Percentiles rank a stretch among this genome's conserved stretches.
Evolutionary conservation across 495 filamentous ascomycete genomes (phyloP).

Genomic region (Amorphotheca resinae): DNA sequence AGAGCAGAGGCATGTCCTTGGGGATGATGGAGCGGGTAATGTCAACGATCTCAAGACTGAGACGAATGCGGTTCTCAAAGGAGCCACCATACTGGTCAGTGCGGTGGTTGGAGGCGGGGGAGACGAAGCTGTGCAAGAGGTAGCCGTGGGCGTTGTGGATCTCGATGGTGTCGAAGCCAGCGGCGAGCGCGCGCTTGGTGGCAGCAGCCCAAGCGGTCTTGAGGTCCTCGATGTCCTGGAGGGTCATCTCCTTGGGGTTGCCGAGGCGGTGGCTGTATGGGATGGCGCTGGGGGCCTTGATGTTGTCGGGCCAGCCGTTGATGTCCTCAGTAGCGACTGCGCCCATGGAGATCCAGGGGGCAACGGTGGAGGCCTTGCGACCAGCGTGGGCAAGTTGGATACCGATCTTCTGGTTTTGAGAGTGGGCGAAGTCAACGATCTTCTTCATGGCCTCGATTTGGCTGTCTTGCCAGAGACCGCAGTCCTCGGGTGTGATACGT

Average conservation of each 20-base stretch:
- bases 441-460: conserved; percentile 51
- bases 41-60: conserved; percentile 45
- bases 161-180: conserved; percentile 43
- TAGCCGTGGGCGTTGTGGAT: conserved; percentile 40
- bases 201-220: conserved; percentile 43
- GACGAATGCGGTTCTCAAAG: conserved; percentile 49
- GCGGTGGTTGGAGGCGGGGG: conserved; percentile 43
- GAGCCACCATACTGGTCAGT: conserved; percentile 54
- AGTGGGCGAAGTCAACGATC: conserved; percentile 57
- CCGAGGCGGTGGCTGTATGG: neutral
- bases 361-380: conserved; percentile 56
- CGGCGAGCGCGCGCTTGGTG: conserved; percentile 40
- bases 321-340: conserved; percentile 37
- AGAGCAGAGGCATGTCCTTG: conserved; percentile 42
- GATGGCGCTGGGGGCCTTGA: conserved; percentile 42
- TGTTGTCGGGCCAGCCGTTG: conserved; percentile 47
- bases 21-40: conserved; percentile 42
- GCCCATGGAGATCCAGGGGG: conserved; percentile 47
- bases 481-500: conserved; percentile 63
- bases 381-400: conserved; percentile 72
- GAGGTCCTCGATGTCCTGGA: conserved; percentile 42
- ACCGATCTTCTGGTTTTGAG: conserved; percentile 54
- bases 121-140: conserved; percentile 41
- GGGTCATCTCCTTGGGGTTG: conserved; percentile 39
- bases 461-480: conserved; percentile 61